These are phyloP conservation scores for Populus euphratica DNA, from an alignment of 345 rosid species.

Conservation along the genomic window DNA sequence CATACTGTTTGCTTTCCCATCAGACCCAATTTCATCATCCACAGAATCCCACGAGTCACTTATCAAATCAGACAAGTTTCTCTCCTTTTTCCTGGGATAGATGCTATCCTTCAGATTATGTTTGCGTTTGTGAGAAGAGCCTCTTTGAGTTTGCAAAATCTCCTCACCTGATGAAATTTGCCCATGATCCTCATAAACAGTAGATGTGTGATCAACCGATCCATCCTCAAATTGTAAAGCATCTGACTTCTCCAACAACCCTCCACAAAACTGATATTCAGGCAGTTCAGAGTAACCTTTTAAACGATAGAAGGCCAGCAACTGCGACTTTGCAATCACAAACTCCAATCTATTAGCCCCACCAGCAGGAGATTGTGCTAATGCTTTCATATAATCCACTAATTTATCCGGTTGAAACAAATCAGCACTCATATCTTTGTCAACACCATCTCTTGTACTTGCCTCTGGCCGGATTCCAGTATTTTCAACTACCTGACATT, in stretches of 20 bases:
- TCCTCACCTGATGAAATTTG: slow-evolving; percentile 20
- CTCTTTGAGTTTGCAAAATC: slow-evolving; percentile 25
- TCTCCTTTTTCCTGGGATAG: slow-evolving; percentile 48
- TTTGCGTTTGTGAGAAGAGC: slow-evolving; percentile 48
- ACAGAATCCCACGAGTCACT: slow-evolving; percentile 43
- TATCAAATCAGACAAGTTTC: slow-evolving; percentile 50
- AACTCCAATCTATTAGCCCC: slow-evolving; percentile 55
- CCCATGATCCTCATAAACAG: slow-evolving; percentile 22
- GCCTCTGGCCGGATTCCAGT: slow-evolving; percentile 50
- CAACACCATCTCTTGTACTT: slow-evolving; percentile 32
- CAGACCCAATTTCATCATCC: slow-evolving; percentile 43
- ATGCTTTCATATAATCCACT: slow-evolving; percentile 45
- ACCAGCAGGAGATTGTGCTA: slow-evolving; percentile 45
- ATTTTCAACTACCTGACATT: slow-evolving; percentile 50
- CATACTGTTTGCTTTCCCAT: slow-evolving; percentile 33
- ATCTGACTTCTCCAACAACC: slow-evolving; percentile 30
- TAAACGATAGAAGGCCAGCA: slow-evolving; percentile 46
- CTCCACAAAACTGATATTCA: slow-evolving; percentile 41
- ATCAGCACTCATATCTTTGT: slow-evolving; percentile 22
- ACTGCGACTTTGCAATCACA: slow-evolving; percentile 51
- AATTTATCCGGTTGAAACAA: slow-evolving; percentile 47
- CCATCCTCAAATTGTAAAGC: slow-evolving; percentile 21
- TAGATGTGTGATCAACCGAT: slow-evolving; percentile 7
- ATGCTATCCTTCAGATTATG: slow-evolving; percentile 58
- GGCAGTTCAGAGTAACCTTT: slow-evolving; percentile 52